Conservation (phyloP, 805 yeast species). For the Saccharomyces eubayanus region DNA sequence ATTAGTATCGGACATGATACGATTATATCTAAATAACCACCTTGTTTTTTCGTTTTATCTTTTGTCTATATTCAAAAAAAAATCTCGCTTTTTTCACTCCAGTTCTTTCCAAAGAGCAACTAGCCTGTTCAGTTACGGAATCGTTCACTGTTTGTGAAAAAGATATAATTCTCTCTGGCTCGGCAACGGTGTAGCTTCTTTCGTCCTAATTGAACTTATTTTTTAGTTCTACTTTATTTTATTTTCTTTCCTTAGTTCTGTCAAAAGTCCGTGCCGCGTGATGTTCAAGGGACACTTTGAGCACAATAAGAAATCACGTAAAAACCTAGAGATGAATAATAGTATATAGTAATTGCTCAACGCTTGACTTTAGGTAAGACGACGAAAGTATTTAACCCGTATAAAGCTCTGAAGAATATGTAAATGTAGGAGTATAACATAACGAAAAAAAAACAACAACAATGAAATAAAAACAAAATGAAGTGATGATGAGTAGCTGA, state of each 20-base stretch:
- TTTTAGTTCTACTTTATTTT: background rate
- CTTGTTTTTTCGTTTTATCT: background rate
- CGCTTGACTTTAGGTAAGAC: background rate
- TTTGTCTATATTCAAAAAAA: background rate
- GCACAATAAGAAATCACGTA: background rate
- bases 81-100: background rate
- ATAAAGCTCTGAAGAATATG: background rate
- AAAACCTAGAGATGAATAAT: background rate
- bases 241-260: background rate
- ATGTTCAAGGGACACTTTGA: background rate
- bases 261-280: background rate
- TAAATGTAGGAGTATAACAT: background rate
- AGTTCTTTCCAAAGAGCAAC: background rate
- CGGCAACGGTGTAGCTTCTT: background rate
- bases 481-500: background rate
- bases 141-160: background rate
- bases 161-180: background rate
- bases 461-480: background rate
- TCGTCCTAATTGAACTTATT: background rate
- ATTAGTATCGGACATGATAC: background rate
- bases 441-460: background rate
- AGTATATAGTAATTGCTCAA: background rate
- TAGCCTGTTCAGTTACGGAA: background rate
- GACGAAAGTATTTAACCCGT: background rate
- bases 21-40: background rate